Evolutionary conservation across 371 early-diverging fungal genomes (phyloP).

Genomic region (Parasitella parasitica): DNA sequence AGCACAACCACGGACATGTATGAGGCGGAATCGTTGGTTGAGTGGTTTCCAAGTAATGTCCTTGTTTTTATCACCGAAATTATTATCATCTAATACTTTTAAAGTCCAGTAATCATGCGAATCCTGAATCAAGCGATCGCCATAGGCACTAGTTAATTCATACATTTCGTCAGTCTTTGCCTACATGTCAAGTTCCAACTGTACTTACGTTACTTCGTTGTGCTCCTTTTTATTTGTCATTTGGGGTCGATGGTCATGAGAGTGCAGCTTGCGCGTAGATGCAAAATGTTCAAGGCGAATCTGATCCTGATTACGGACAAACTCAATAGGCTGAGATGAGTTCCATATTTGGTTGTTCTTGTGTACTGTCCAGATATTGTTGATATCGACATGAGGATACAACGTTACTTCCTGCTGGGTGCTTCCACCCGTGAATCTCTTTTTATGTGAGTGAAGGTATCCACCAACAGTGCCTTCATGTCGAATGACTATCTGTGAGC

Average conservation of each 20-base stretch:
- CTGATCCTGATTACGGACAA: slow-evolving; percentile 60
- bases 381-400: slow-evolving; percentile 85
- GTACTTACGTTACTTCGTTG: slow-evolving; percentile 41
- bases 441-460: slow-evolving; percentile 88
- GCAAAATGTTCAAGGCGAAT: slow-evolving; percentile 76
- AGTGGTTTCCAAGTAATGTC: slow-evolving; percentile 14
- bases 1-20: slow-evolving; percentile 56
- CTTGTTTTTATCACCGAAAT: slow-evolving; percentile 21
- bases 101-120: slow-evolving; percentile 35
- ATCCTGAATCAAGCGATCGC: slow-evolving; percentile 23
- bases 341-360: slow-evolving; percentile 41
- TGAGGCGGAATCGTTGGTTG: slow-evolving; percentile 60
- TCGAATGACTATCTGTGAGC: slow-evolving; percentile 72
- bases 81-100: slow-evolving; percentile 18
- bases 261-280: slow-evolving; percentile 75
- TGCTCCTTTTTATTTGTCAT: slow-evolving; percentile 25
- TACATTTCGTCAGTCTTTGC: neutral
- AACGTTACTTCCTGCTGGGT: slow-evolving; percentile 93
- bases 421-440: slow-evolving; percentile 77
- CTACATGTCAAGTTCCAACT: no score
- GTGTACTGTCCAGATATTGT: slow-evolving; percentile 83
- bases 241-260: slow-evolving; percentile 78
- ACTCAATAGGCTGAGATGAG: slow-evolving; percentile 37
- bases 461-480: slow-evolving; percentile 73
- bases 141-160: slow-evolving; percentile 26